A percentile compares a stretch with the other conserved stretches of the same genome.
Conservation (phyloP, 129 eudicot species). For the Artemisia argyi region DNA sequence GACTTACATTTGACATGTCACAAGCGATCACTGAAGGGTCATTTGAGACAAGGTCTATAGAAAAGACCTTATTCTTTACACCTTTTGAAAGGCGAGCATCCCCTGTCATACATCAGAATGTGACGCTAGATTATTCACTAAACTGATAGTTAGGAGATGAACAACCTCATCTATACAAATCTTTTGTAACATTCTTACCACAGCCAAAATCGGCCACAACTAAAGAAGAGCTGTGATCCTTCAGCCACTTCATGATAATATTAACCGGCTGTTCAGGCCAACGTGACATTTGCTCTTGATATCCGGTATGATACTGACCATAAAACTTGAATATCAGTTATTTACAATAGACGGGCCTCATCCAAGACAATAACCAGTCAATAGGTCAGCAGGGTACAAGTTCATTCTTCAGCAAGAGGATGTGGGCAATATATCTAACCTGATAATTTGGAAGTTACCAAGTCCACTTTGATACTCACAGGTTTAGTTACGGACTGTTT, state of each 20-base stretch:
- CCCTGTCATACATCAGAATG: slow-evolving; percentile 45
- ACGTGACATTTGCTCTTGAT: slow-evolving; percentile 96
- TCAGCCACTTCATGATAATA: slow-evolving; percentile 80
- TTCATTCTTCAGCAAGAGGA: not conserved
- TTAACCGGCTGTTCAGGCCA: slow-evolving; percentile 96
- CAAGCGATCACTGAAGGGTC: slow-evolving; percentile 93
- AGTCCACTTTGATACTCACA: not conserved
- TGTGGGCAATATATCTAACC: not conserved
- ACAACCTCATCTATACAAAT: not conserved
- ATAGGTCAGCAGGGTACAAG: not conserved
- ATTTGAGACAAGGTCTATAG: slow-evolving; percentile 82
- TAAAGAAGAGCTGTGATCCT: slow-evolving; percentile 69
- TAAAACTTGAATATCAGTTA: slow-evolving; percentile 28
- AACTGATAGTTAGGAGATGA: slow-evolving; percentile 2
- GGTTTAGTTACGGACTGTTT: not conserved
- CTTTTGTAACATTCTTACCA: slow-evolving; percentile 49
- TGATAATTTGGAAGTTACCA: not conserved
- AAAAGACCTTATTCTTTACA: slow-evolving; percentile 85
- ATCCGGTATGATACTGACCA: slow-evolving; percentile 94
- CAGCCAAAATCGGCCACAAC: slow-evolving; percentile 97
- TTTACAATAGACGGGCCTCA: not conserved
- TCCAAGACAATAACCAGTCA: not conserved
- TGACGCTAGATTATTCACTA: not conserved
- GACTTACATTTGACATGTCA: slow-evolving; percentile 85
- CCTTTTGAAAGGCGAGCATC: slow-evolving; percentile 82